Evolutionary conservation across 768 basidiomycete genomes (phyloP).

Genomic region (Vararia minispora): DNA sequence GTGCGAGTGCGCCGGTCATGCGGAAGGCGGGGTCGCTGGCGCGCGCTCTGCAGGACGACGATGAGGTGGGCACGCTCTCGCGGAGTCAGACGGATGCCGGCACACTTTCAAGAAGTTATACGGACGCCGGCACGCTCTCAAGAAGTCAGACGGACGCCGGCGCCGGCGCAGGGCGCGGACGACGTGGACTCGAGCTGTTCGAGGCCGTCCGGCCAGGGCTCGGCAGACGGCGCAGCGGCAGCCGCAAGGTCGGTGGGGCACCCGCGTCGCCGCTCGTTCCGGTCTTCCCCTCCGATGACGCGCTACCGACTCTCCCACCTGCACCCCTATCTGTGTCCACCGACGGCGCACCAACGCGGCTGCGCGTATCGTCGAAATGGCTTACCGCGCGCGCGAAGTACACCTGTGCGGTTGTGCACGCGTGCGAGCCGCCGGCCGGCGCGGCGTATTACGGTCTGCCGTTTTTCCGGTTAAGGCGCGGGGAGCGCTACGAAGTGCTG

Average conservation of each 20-base stretch:
- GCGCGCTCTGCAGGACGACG: too few relatives aligned
- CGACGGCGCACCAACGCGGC: constrained; percentile 10
- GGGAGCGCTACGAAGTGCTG: constrained; percentile 55
- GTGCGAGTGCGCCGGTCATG: too few relatives aligned
- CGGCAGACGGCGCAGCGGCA: not conserved
- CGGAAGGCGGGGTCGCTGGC: too few relatives aligned
- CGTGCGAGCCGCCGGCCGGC: constrained; percentile 50
- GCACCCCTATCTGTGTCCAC: constrained; percentile 14
- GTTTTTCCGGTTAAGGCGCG: constrained; percentile 60
- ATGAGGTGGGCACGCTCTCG: too few relatives aligned
- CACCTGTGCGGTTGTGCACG: constrained; percentile 55
- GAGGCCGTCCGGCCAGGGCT: not conserved
- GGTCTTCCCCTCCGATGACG: constrained; percentile 7
- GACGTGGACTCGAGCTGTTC: constrained; percentile 1
- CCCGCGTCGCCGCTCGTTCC: not conserved
- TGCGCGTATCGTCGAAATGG: constrained; percentile 11
- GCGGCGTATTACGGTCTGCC: constrained; percentile 65
- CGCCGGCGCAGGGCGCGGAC: constrained; percentile 1
- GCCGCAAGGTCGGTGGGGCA: not conserved
- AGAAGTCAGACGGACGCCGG: too few relatives aligned
- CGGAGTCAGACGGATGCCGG: too few relatives aligned
- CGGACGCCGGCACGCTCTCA: too few relatives aligned
- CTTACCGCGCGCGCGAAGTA: constrained; percentile 35
- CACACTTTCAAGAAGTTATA: too few relatives aligned
- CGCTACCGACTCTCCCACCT: constrained; percentile 17